Percentiles rank a stretch among this genome's conserved stretches.
phyloP scores from a whole-genome alignment of 331 rosid species.

The Acacia pycnantha region DNA sequence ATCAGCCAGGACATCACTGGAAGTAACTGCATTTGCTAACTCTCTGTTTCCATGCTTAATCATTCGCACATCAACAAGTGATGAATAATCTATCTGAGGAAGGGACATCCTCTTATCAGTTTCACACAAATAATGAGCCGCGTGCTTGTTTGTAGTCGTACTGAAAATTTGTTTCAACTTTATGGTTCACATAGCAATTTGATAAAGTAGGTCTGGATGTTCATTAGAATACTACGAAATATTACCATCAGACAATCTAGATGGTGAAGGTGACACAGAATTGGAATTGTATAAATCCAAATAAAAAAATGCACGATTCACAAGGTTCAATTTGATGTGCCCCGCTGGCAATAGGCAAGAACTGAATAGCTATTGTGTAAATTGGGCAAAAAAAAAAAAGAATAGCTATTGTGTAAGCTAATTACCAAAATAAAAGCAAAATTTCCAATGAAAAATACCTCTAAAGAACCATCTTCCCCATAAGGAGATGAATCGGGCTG shows the following conservation, averaged over 20 bases:
- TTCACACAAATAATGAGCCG: slow-evolving; percentile 34
- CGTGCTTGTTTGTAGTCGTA: background rate
- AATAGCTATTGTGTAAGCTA: background rate
- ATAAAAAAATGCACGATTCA: background rate
- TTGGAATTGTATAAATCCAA: background rate
- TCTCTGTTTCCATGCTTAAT: slow-evolving; percentile 50
- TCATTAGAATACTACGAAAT: background rate
- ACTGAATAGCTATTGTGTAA: background rate
- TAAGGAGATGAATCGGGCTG: slow-evolving; percentile 57
- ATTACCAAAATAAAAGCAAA: background rate
- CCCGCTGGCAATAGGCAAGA: background rate
- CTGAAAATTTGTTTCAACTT: background rate
- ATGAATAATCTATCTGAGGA: slow-evolving; percentile 69
- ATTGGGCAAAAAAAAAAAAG: background rate
- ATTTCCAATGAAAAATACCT: slow-evolving; percentile 48
- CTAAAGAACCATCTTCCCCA: slow-evolving; percentile 81
- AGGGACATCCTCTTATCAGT: slow-evolving; percentile 38
- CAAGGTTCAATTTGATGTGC: background rate
- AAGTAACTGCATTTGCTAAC: slow-evolving; percentile 35
- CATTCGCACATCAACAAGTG: slow-evolving; percentile 71
- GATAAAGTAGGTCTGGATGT: background rate
- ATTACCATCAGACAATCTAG: background rate
- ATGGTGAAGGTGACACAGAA: background rate
- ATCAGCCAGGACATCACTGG: slow-evolving; percentile 20
- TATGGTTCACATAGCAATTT: background rate